Base-by-base conservation (phyloP, 495 filamentous ascomycete species). In the Rostrohypoxylon terebratum region DNA sequence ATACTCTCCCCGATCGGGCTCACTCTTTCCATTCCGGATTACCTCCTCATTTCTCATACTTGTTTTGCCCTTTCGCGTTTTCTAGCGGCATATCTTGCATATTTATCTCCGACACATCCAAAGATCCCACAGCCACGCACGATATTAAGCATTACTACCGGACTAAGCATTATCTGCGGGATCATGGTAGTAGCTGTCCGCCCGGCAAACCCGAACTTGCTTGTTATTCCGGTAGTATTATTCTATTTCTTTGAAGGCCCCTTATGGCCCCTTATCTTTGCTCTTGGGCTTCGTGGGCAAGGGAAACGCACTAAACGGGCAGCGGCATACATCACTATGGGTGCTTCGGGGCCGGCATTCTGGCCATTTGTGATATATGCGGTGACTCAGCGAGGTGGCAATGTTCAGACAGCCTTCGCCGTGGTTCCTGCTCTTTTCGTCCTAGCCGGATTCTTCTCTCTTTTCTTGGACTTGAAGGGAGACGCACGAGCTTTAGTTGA, bases 251-350 rank as follows among this genome's bases (percentile, higher is more conserved):
- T 89, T 72, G 91, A 92, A 77, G 89, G 87, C 2, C 87, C 86
- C 55, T 86, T 91, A 78, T 94, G 90, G 83, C 90, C 92, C 0
- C 87, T 91, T 6, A 88, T 92, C 59, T 92, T 91, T 79, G 84
- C 88, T 2, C 83, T 93, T 1, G 86, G 88, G 2, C 83, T 94
- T 31, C 86, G 91, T 50, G 91, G 91, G 1, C 86, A 93, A 23
- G 92, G 91, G 4, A 83, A 85, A 11, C 85, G 89, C 63, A 93
- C 90, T 1, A 94, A 94, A 78, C 83, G 87, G 16, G 90, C 88
- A 10, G 87, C 89, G 1, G 90, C 88, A 3, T 88, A 85, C 78
- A 78, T 93, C 44, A 91, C 92, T 0, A 88, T 90, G 69, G 87
- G 87, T 20, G 87, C 88, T 25, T 88, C 82, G 6, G 91, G 91